Percentiles rank a stretch among this genome's conserved stretches.
Evolutionary conservation across 495 filamentous ascomycete species (phyloP).

Genomic region (Penicillium silybi): DNA sequence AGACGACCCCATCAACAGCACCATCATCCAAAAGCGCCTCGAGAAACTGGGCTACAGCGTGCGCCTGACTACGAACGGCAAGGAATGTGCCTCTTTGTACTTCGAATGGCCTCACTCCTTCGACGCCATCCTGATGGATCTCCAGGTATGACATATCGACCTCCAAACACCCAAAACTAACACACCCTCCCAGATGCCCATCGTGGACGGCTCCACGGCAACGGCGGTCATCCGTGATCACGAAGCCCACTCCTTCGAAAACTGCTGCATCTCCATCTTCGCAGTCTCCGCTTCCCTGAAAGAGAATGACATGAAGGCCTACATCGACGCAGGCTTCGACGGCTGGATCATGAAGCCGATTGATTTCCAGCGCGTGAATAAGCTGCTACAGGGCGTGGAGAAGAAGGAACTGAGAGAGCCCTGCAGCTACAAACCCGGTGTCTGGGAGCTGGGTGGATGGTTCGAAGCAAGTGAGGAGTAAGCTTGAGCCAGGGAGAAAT

Average conservation of each 20-base stretch:
- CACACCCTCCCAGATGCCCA: constrained; percentile 69
- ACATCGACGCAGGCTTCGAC: constrained; percentile 76
- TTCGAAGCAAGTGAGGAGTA: constrained; percentile 34
- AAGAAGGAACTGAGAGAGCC: constrained; percentile 41
- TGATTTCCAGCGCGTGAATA: constrained; percentile 63
- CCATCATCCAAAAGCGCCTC: constrained; percentile 73
- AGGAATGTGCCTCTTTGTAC: constrained; percentile 72
- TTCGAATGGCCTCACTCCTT: constrained; percentile 53
- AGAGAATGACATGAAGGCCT: constrained; percentile 61
- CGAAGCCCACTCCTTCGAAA: constrained; percentile 50
- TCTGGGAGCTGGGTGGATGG: constrained; percentile 75
- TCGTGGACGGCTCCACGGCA: constrained; percentile 76
- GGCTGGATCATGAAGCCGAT: constrained; percentile 86
- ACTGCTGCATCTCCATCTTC: constrained; percentile 67
- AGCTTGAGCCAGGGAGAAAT: neutral
- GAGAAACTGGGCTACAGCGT: constrained; percentile 73
- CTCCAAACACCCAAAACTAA: neutral
- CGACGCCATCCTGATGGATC: constrained; percentile 91
- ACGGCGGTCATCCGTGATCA: constrained; percentile 76
- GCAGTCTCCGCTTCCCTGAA: constrained; percentile 80
- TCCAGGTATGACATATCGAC: constrained; percentile 59
- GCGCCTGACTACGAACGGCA: constrained; percentile 69
- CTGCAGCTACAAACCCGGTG: constrained; percentile 55
- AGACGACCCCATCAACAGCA: constrained; percentile 86
- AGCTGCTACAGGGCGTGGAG: constrained; percentile 57